Percentiles rank a stretch among this genome's conserved stretches.
phyloP scores from a whole-genome alignment of 2,329 filamentous ascomycete genomes.

The Diplodia corticola region DNA sequence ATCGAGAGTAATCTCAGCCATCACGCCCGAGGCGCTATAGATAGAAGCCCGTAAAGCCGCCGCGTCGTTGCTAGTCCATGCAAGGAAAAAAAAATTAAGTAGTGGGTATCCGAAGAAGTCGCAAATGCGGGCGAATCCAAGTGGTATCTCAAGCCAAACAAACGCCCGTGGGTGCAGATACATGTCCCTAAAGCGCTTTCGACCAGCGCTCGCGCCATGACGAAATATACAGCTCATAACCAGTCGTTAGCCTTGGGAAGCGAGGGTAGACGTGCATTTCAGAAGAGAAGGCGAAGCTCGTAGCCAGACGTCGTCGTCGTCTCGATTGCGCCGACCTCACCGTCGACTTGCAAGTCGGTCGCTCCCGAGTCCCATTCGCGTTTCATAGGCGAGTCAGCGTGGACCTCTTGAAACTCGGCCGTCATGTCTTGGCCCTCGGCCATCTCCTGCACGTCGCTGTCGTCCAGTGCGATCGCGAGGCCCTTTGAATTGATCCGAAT shows the following conservation, averaged over 20 bases:
- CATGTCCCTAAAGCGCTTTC: slow-evolving; percentile 20
- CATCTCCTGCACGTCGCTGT: slow-evolving; percentile 81
- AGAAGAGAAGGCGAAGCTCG: slow-evolving; percentile 53
- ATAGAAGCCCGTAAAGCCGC: slow-evolving; percentile 13
- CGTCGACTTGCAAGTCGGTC: slow-evolving; percentile 51
- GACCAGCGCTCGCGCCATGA: slow-evolving; percentile 21
- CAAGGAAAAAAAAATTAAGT: slow-evolving; percentile 13
- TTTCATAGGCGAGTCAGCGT: slow-evolving; percentile 48
- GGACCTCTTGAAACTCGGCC: slow-evolving; percentile 67
- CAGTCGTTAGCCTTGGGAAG: slow-evolving; percentile 17
- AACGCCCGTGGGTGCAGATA: slow-evolving; percentile 21
- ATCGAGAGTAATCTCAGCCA: slow-evolving; percentile 16
- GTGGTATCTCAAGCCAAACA: slow-evolving; percentile 21
- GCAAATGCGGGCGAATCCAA: slow-evolving; percentile 12
- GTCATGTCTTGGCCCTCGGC: slow-evolving; percentile 90
- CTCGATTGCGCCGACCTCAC: slow-evolving; percentile 46
- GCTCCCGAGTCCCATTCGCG: slow-evolving; percentile 55
- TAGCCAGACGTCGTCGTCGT: slow-evolving; percentile 49
- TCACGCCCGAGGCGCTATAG: slow-evolving; percentile 6
- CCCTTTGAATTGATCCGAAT: slow-evolving; percentile 73
- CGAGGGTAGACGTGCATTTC: slow-evolving; percentile 22
- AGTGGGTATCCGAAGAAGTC: slow-evolving; percentile 20
- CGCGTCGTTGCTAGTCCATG: slow-evolving; percentile 19
- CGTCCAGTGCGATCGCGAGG: slow-evolving; percentile 82
- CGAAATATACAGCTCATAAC: slow-evolving; percentile 21